phyloP scores from a whole-genome alignment of 169 alveolate species.

The Condylostoma magnum region DNA sequence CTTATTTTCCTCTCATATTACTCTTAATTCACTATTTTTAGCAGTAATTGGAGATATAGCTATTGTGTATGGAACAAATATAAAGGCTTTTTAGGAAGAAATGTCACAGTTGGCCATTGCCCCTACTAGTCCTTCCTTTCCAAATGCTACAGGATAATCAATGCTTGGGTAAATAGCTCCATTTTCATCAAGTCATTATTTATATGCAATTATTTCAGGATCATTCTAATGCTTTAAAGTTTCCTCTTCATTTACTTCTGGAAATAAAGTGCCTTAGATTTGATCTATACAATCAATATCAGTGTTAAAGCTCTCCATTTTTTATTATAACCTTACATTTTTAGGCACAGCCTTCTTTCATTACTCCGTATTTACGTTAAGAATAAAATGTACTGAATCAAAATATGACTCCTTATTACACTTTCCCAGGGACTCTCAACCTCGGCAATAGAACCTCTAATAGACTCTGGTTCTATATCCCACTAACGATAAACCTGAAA shows the following conservation, averaged over 20 bases:
- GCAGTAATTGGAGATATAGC: neutral
- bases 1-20: neutral
- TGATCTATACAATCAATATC: no score
- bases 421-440: no score
- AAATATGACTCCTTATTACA: no score
- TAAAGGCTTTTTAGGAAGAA: constrained; percentile 10
- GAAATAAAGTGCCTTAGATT: no score
- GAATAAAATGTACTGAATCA: no score
- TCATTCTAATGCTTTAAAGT: constrained; percentile 15
- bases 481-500: no score
- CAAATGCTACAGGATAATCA: constrained; percentile 35
- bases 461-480: no score
- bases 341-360: no score
- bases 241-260: constrained; percentile 14
- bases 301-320: no score
- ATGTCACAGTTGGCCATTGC: constrained; percentile 13
- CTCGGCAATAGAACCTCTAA: no score
- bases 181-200: neutral
- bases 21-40: neutral
- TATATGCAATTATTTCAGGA: neutral
- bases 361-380: no score
- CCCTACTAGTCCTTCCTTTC: constrained; percentile 17
- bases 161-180: constrained; percentile 22
- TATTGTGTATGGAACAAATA: constrained; percentile 15
- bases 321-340: no score